Conservation (phyloP, 1,284 basidiomycete genomes). For the Xerocomus nothofagi region DNA sequence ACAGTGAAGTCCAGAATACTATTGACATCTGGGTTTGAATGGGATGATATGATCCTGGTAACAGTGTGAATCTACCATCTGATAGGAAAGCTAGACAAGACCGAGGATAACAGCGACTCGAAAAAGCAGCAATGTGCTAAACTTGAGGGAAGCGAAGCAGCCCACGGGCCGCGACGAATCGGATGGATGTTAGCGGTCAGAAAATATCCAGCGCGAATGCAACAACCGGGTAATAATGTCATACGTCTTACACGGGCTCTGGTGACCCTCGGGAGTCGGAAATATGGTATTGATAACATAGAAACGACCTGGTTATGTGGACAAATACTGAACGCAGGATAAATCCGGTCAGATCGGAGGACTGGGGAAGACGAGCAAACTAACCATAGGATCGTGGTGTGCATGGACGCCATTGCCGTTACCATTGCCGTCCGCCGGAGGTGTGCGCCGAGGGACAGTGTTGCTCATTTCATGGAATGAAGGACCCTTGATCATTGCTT, state of each 20-base stretch:
- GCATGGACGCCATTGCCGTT: slow-evolving; percentile 23
- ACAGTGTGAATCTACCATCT: slow-evolving; percentile 13
- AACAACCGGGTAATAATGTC: slow-evolving; percentile 25
- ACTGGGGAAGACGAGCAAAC: neutral
- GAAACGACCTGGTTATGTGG: slow-evolving; percentile 16
- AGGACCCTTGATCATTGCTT: slow-evolving; percentile 37
- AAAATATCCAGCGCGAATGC: slow-evolving; percentile 12
- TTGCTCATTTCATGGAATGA: slow-evolving; percentile 35
- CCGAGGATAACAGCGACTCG: slow-evolving; percentile 3
- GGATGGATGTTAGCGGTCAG: slow-evolving; percentile 6
- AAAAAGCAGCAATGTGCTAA: slow-evolving; percentile 28
- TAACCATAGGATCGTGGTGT: slow-evolving; percentile 21
- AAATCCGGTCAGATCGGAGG: slow-evolving; percentile 19
- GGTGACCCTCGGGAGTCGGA: slow-evolving; percentile 7
- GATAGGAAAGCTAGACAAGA: slow-evolving; percentile 5
- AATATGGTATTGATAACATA: slow-evolving; percentile 37
- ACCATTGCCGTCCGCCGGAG: slow-evolving; percentile 23
- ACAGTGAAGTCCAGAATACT: slow-evolving; percentile 10
- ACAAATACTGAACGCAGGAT: slow-evolving; percentile 26
- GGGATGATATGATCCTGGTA: slow-evolving; percentile 5
- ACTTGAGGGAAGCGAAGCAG: slow-evolving; percentile 1
- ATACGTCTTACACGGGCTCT: slow-evolving; percentile 25
- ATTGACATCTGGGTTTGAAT: slow-evolving; percentile 12
- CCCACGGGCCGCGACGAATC: slow-evolving; percentile 4
- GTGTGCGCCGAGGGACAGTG: slow-evolving; percentile 21